Percentiles rank a stretch among this genome's conserved stretches.
Conservation (phyloP, 257 asterid genomes). For the Solanum tacnaense region DNA sequence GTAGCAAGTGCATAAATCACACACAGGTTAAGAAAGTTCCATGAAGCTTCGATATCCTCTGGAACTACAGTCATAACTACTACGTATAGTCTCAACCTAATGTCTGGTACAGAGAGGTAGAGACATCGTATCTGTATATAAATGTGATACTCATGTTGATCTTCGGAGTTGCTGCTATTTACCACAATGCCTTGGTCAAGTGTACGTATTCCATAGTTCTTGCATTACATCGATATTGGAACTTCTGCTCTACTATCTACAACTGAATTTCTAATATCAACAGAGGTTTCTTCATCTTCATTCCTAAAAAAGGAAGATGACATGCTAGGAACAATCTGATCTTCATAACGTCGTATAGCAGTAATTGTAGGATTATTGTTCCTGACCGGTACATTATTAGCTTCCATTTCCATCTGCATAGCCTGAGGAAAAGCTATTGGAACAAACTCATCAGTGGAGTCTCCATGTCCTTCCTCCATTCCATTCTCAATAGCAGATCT, state of each 20-base stretch:
- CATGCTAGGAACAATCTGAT: slow-evolving; percentile 95
- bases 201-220: slow-evolving; percentile 19
- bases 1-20: not conserved
- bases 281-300: slow-evolving; percentile 55
- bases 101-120: not conserved
- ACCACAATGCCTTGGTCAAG: slow-evolving; percentile 8
- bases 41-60: not conserved
- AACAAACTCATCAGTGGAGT: slow-evolving; percentile 55
- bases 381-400: slow-evolving; percentile 35
- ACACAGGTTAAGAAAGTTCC: not conserved
- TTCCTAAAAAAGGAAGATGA: slow-evolving; percentile 52
- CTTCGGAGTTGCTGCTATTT: slow-evolving; percentile 49
- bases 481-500: slow-evolving; percentile 57
- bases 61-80: not conserved
- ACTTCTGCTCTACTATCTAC: slow-evolving; percentile 65
- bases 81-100: not conserved
- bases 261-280: slow-evolving; percentile 27
- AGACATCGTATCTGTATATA: not conserved
- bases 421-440: slow-evolving; percentile 75
- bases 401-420: slow-evolving; percentile 52
- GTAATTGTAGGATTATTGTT: slow-evolving; percentile 26
- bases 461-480: slow-evolving; percentile 89
- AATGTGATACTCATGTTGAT: not conserved
- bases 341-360: slow-evolving; percentile 35
- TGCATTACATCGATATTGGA: slow-evolving; percentile 36